Evolutionary conservation across 2,329 filamentous ascomycete species (phyloP), one percentile per base, ranked within the genome.

Genomic region (Pseudovirgaria hyperparasitica): DNA sequence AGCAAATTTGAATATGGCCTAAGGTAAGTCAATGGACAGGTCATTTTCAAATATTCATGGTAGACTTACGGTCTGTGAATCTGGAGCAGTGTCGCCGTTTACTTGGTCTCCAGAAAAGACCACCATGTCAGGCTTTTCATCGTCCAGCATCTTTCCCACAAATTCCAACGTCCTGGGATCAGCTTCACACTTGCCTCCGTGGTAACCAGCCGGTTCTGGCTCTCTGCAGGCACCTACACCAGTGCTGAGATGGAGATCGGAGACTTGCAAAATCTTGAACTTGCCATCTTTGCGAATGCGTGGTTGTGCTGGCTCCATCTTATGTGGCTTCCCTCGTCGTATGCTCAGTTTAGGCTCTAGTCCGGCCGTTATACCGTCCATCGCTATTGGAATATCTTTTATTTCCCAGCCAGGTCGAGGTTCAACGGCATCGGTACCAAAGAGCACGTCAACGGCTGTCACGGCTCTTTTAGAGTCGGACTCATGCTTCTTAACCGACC

Each of bases 211-310:
- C 0, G 86, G 86, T 39, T 87, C 67, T n/a, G 84, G 72, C 41
- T 98, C 85, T 38, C 90, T 74, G 48, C 90, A 98, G 23, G 58
- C 57, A 7, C 90, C 90, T 5, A 86, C 66, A 7, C 87, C 90
- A 3, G 90, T 98, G 46, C 84, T 87, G 30, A 98, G 60, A 54
- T 98, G 90, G 34, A 96, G 60, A 58, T 98, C 90, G n/a, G 85
- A 80, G 29, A 92, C 65, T 56, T 98, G 90, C 68, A 98, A 74
- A 38, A 98, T 93, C 62, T 96, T 96, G 63, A 96, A 96, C 42
- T 79, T 84, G 16, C 87, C 90, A 48, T 90, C 84, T 35, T 92
- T 84, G 22, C 72, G 70, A 36, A 98, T 82, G 32, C 81, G 72
- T 8, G 78, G 81, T 20, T 72, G 62, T 1, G 81, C 79, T 50